Evolutionary conservation across 2,329 filamentous ascomycete species (phyloP), one percentile per base, ranked within the genome.

Genomic region (Penicillium sp.): DNA sequence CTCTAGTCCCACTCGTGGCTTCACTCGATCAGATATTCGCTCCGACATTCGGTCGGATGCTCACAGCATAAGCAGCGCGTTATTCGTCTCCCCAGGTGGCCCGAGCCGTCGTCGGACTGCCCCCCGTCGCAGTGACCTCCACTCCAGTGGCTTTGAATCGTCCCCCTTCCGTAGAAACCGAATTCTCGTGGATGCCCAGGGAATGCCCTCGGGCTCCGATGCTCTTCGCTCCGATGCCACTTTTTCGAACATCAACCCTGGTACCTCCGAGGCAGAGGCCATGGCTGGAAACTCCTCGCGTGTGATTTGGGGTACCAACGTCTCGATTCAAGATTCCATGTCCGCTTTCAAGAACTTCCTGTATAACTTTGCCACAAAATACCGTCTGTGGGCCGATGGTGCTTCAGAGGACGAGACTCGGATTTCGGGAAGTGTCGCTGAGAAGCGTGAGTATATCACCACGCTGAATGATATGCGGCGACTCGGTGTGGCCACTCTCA

Each of bases 271-370:
- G 73, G 95, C 95, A 1, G 90, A 97, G 70, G 85, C 83, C 1
- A 84, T 97, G 42, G 93, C 92, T 39, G 95, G 93, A 2, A 86
- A 86, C 57, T 90, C 90, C 39, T 88, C 89, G 55, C 87, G 89
- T 65, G 86, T 96, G 56, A 93, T 99, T 62, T 99, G 95, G 95
- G 95, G 95, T 74, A 99, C 95, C 44, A 98, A 96, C 39, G 90
- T 99, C 49, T 96, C 93, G 5, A 89, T 99, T 52, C 87, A 91
- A 58, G 93, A 98, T 72, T 92, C 91, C 0, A 90, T 96, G 74
- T 85, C 87, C 51, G 83, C 88, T 0, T 96, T 97, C 81, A 93
- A 95, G 70, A 92, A 95, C 62, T 99, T 99, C 69, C 80, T 99
- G 27, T 86, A 87, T 71, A 96, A 96, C 72, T 99, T 95, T 68